These are phyloP conservation scores for Calcarisporium arbuscula DNA, from an alignment of 2,329 filamentous ascomycete genomes.

Conservation along the genomic window DNA sequence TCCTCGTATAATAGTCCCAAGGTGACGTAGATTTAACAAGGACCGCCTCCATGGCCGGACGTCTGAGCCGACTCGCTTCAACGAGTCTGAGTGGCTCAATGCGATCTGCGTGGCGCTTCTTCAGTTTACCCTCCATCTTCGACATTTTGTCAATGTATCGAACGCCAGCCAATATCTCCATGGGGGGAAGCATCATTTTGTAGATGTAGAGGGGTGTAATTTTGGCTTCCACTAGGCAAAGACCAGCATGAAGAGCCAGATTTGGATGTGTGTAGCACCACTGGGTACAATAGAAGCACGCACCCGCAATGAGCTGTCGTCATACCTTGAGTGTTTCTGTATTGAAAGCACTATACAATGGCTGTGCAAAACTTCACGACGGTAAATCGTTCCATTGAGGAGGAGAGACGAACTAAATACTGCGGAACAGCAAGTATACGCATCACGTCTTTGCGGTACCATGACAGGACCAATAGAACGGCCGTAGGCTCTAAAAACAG, in stretches of 20 bases:
- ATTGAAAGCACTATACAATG: too few relatives aligned
- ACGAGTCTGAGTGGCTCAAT: background rate
- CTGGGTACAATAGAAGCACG: background rate
- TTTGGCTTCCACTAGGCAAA: too few relatives aligned
- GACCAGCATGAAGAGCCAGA: background rate
- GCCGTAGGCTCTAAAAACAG: conserved; percentile 1
- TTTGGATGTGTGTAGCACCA: too few relatives aligned
- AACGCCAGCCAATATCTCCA: too few relatives aligned
- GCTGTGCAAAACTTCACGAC: background rate
- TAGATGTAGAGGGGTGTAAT: too few relatives aligned
- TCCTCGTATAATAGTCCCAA: conserved; percentile 1
- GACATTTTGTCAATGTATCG: background rate
- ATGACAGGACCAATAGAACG: background rate
- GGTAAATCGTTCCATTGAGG: conserved; percentile 1
- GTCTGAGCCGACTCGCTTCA: background rate
- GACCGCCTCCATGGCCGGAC: background rate
- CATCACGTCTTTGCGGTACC: conserved; percentile 1
- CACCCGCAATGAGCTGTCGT: background rate
- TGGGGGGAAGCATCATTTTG: too few relatives aligned
- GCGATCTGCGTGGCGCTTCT: background rate
- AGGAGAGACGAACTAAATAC: conserved; percentile 3
- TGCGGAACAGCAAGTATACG: conserved; percentile 3
- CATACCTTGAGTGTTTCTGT: too few relatives aligned
- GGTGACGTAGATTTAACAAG: background rate
- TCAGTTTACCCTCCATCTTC: background rate